Conservation (phyloP, 441 rosid species). For the Corymbia calophylla region DNA sequence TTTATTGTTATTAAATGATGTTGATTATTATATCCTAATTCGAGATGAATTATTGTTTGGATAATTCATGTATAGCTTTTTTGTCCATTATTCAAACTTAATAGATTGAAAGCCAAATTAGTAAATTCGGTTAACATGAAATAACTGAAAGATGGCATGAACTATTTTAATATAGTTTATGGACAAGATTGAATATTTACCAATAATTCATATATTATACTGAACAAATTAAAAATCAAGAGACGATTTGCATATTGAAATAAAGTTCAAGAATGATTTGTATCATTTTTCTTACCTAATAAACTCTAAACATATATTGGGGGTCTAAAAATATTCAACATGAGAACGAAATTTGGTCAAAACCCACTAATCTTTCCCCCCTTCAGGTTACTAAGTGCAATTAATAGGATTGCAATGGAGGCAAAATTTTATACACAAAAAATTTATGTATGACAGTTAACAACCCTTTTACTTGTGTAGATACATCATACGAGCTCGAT, state of each 20-base stretch:
- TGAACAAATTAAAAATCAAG: not conserved
- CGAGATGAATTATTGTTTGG: not conserved
- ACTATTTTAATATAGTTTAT: not conserved
- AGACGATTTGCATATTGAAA: fast-evolving
- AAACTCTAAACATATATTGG: not conserved
- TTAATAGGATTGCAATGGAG: not conserved
- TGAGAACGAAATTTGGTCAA: not conserved
- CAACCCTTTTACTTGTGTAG: not conserved
- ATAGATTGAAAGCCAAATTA: not conserved
- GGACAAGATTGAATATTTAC: not conserved
- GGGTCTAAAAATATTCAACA: not conserved
- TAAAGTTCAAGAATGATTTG: not conserved
- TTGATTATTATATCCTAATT: not conserved
- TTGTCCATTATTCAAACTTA: not conserved
- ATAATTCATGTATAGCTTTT: not conserved
- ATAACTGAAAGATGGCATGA: fast-evolving
- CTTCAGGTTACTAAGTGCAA: not conserved
- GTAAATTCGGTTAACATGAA: not conserved
- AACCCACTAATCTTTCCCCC: not conserved
- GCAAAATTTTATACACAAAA: not conserved
- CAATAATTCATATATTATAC: fast-evolving
- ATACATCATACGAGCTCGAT: not conserved
- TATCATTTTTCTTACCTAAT: not conserved
- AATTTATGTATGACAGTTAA: not conserved
- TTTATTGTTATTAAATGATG: fast-evolving